Evolutionary conservation across 2,329 filamentous ascomycete genomes (phyloP).

Genomic region (Phaeosphaeriaceae sp.): DNA sequence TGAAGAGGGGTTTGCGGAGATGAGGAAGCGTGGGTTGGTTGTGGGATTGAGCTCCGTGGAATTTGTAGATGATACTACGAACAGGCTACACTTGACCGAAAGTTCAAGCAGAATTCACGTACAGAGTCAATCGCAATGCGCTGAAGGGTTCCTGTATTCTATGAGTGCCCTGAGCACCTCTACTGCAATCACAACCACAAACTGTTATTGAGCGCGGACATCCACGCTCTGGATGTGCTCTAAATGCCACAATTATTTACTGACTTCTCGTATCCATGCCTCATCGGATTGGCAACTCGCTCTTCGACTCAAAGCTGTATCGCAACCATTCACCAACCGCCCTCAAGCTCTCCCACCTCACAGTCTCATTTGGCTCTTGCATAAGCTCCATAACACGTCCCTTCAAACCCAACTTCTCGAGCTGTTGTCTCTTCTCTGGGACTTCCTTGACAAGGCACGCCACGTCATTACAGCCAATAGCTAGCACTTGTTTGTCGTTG

Average conservation of each 20-base stretch:
- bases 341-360: conserved; percentile 90
- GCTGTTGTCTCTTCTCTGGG: conserved; percentile 78
- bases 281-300: conserved; percentile 37
- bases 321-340: conserved; percentile 81
- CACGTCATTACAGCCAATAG: conserved; percentile 92
- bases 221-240: neutral
- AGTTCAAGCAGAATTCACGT: too few species aligned
- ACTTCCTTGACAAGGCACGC: conserved; percentile 88
- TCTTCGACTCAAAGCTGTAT: conserved; percentile 61
- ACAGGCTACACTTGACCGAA: too few species aligned
- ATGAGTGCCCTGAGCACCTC: neutral
- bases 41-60: too few species aligned
- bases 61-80: too few species aligned
- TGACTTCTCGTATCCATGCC: neutral
- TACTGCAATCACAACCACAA: neutral
- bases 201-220: neutral
- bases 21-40: too few species aligned
- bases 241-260: neutral
- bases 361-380: conserved; percentile 85
- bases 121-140: too few species aligned
- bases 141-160: neutral
- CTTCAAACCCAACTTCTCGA: conserved; percentile 88
- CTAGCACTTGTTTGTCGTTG: conserved; percentile 83
- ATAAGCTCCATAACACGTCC: conserved; percentile 91
- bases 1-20: too few species aligned